Evolutionary conservation across 768 basidiomycete genomes (phyloP).

Genomic region (Boletus rubescentipes): DNA sequence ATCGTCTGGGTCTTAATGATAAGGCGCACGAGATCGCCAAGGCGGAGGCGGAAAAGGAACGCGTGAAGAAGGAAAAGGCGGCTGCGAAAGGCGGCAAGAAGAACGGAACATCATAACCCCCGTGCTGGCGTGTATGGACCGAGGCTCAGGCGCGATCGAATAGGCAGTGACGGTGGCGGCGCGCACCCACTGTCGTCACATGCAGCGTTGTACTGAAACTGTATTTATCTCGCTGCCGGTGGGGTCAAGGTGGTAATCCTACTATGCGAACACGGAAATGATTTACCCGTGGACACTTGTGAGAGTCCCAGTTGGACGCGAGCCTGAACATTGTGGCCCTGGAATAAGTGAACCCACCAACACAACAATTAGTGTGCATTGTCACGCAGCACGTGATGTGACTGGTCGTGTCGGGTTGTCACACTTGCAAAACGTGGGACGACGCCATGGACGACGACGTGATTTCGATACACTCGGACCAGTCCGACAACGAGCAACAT

Average conservation of each 20-base stretch:
- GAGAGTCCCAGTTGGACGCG: background rate
- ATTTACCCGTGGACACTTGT: conserved; percentile 11
- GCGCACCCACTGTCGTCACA: background rate
- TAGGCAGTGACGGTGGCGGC: background rate
- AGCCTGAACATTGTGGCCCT: conserved; percentile 9
- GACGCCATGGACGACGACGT: conserved; percentile 33
- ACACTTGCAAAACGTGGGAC: conserved; percentile 1
- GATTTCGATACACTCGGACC: conserved; percentile 33
- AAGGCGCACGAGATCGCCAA: conserved; percentile 79
- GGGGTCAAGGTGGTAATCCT: background rate
- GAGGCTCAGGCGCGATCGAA: background rate
- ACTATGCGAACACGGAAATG: conserved; percentile 12
- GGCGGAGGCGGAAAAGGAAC: conserved; percentile 53
- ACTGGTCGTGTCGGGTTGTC: conserved; percentile 25
- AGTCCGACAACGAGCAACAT: conserved; percentile 29
- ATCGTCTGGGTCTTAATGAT: conserved; percentile 89
- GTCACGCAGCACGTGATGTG: conserved; percentile 28
- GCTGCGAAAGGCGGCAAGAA: conserved; percentile 44
- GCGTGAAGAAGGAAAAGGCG: conserved; percentile 60
- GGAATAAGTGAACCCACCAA: background rate
- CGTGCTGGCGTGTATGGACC: background rate
- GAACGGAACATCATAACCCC: conserved; percentile 29
- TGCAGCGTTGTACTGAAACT: background rate
- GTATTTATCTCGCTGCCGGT: background rate
- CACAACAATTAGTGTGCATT: background rate